Percentiles rank a stretch among this genome's conserved stretches.
Evolutionary conservation across 2,329 filamentous ascomycete species (phyloP).

Genomic region (Aaosphaeria pasadenensis): DNA sequence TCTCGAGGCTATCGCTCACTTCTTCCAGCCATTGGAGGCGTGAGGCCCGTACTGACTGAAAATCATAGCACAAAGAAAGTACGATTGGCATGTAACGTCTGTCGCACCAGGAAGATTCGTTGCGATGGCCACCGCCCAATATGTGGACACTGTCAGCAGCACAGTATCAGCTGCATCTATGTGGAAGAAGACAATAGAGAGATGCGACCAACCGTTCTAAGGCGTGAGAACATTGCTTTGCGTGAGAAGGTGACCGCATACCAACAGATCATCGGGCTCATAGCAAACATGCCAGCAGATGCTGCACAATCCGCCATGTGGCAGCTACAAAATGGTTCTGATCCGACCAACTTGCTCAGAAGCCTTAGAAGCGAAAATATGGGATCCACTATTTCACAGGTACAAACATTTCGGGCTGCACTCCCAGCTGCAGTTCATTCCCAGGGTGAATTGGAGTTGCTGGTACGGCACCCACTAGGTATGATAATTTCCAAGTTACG

Average conservation of each 20-base stretch:
- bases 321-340: neutral
- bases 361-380: neutral
- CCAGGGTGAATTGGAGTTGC: neutral
- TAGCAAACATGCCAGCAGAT: neutral
- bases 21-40: too few species aligned
- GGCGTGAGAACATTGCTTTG: neutral
- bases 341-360: neutral
- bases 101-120: neutral
- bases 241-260: neutral
- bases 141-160: neutral
- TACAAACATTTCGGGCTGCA: neutral
- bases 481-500: neutral
- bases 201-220: neutral
- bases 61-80: neutral
- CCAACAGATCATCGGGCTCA: neutral
- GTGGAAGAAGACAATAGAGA: neutral
- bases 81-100: neutral
- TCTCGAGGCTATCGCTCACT: too few species aligned
- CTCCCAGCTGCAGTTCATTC: neutral
- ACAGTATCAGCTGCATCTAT: neutral
- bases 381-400: neutral
- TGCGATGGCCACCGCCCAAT: neutral
- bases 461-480: neutral
- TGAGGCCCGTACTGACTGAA: too few species aligned
- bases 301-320: neutral